Percentiles rank a stretch among this genome's conserved stretches.
phyloP scores from a whole-genome alignment of 2,329 filamentous ascomycete species.

The Cercospora zeina region DNA sequence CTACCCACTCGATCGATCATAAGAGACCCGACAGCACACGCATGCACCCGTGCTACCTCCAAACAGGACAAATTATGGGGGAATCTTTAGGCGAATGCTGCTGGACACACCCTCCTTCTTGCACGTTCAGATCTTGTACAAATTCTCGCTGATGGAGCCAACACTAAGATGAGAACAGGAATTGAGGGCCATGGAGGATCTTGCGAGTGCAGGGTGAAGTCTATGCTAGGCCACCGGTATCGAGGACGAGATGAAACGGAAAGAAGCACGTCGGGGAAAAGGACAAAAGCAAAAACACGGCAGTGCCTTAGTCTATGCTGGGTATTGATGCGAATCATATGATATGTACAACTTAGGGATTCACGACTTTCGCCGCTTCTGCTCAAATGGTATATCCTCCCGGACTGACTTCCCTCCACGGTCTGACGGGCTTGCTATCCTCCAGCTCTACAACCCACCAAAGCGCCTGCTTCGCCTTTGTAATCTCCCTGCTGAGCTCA shows the following conservation, averaged over 20 bases:
- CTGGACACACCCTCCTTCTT: background rate
- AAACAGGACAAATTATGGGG: background rate
- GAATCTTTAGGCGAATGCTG: background rate
- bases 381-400: conserved; percentile 36
- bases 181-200: background rate
- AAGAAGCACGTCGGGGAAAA: background rate
- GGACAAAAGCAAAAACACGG: background rate
- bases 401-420: conserved; percentile 63
- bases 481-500: conserved; percentile 79
- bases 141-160: background rate
- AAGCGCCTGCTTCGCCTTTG: conserved; percentile 86
- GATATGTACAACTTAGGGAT: conserved; percentile 5
- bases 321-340: background rate
- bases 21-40: background rate
- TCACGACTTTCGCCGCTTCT: background rate
- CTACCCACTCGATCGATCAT: background rate
- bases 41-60: background rate
- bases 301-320: background rate
- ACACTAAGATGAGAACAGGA: background rate
- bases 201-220: background rate
- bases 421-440: conserved; percentile 74
- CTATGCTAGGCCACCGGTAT: background rate
- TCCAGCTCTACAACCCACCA: conserved; percentile 99
- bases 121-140: background rate
- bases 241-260: background rate